These are phyloP conservation scores for Boletus reticulatus DNA, from an alignment of 768 basidiomycete species.

Conservation along the genomic window DNA sequence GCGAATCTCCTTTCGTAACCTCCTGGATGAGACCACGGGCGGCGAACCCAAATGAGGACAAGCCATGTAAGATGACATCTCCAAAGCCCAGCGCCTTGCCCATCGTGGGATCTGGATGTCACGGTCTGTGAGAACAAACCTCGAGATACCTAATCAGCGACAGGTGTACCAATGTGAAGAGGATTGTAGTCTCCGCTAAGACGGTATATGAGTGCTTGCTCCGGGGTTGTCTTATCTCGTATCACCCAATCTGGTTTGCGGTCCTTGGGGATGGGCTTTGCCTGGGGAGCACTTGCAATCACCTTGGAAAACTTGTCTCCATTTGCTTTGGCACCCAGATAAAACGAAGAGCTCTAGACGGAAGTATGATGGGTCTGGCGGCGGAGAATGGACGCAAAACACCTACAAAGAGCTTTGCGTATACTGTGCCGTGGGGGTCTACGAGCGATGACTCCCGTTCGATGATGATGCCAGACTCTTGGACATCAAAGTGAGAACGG, in stretches of 20 bases:
- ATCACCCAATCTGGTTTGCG: conserved; percentile 60
- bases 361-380: not conserved
- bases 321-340: conserved; percentile 64
- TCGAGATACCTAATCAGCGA: not conserved
- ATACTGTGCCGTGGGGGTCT: conserved; percentile 55
- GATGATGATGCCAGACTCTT: conserved; percentile 75
- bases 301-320: conserved; percentile 61
- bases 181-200: conserved; percentile 81
- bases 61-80: conserved; percentile 82
- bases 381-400: not conserved
- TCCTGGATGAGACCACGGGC: conserved; percentile 71
- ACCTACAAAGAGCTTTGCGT: conserved; percentile 62
- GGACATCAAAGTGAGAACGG: not conserved
- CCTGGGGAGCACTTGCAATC: conserved; percentile 58
- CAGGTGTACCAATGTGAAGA: conserved; percentile 60
- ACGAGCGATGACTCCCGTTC: conserved; percentile 63
- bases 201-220: conserved; percentile 70
- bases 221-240: conserved; percentile 57
- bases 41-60: conserved; percentile 79
- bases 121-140: not conserved
- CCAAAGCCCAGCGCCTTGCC: conserved; percentile 78
- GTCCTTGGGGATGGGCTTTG: conserved; percentile 59
- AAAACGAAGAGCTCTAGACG: conserved; percentile 59
- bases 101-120: conserved; percentile 59
- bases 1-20: conserved; percentile 59